Conservation (phyloP, 1,284 basidiomycete genomes). For the Malassezia sympodialis region DNA sequence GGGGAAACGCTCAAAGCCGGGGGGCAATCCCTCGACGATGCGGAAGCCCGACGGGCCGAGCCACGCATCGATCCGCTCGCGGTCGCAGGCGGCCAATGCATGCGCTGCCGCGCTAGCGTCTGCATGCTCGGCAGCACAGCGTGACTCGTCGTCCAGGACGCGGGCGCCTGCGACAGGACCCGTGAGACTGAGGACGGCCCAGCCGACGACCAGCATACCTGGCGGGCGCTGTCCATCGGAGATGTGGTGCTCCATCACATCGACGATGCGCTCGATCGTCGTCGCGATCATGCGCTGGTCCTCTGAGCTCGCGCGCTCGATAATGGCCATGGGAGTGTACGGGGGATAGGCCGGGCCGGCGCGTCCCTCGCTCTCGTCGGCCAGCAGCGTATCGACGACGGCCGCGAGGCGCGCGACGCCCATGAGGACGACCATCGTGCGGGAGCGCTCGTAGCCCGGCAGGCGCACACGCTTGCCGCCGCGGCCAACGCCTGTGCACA, state of each 20-base stretch:
- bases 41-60: background rate
- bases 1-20: slow-evolving; percentile 5
- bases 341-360: slow-evolving; percentile 61
- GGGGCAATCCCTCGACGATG: slow-evolving; percentile 11
- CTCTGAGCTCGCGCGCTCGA: slow-evolving; percentile 81
- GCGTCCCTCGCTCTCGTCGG: slow-evolving; percentile 7
- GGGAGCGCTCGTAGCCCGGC: slow-evolving; percentile 70
- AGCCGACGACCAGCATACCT: slow-evolving; percentile 89
- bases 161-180: slow-evolving; percentile 52
- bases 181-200: slow-evolving; percentile 58
- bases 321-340: slow-evolving; percentile 74
- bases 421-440: slow-evolving; percentile 81
- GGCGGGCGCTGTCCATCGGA: slow-evolving; percentile 57
- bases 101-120: background rate
- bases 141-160: slow-evolving; percentile 51
- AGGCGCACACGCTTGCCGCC: slow-evolving; percentile 72
- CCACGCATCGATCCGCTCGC: slow-evolving; percentile 14
- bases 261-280: slow-evolving; percentile 64
- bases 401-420: slow-evolving; percentile 74
- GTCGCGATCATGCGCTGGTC: slow-evolving; percentile 78
- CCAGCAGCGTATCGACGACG: slow-evolving; percentile 60
- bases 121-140: background rate
- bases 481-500: slow-evolving; percentile 87
- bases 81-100: slow-evolving; percentile 13
- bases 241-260: slow-evolving; percentile 56